A percentile compares a stretch with the other conserved stretches of the same genome.
Evolutionary conservation across 2,329 filamentous ascomycete species (phyloP).

Genomic region (Pseudogymnoascus sp.): DNA sequence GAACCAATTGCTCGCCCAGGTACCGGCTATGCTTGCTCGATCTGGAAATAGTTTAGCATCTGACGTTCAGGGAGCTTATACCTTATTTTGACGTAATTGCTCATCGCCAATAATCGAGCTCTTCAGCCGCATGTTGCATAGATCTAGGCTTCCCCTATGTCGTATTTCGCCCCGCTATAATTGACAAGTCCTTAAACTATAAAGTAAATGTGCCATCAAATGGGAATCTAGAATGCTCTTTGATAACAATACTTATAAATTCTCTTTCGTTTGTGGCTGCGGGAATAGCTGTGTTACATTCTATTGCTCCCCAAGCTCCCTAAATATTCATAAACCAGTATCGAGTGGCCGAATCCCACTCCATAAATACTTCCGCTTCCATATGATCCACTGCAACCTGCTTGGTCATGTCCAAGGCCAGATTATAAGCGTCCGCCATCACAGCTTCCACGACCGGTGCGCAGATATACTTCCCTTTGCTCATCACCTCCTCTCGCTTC

Average conservation of each 20-base stretch:
- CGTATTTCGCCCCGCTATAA: too few relatives aligned
- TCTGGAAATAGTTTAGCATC: background rate
- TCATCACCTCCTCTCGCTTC: conserved; percentile 12
- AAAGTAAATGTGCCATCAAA: too few relatives aligned
- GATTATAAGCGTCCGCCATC: conserved; percentile 33
- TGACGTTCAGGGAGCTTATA: background rate
- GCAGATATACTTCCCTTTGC: conserved; percentile 30
- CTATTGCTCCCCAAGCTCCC: too few relatives aligned
- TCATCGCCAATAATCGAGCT: background rate
- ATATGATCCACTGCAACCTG: conserved; percentile 31
- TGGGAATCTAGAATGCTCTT: too few relatives aligned
- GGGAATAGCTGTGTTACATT: too few relatives aligned
- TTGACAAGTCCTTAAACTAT: too few relatives aligned
- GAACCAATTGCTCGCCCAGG: background rate
- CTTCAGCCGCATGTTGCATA: background rate
- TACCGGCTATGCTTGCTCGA: background rate
- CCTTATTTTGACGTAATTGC: background rate
- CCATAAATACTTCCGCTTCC: conserved; percentile 35
- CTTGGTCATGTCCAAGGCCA: conserved; percentile 35
- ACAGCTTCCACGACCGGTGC: conserved; percentile 31
- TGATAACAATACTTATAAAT: too few relatives aligned
- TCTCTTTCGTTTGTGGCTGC: too few relatives aligned
- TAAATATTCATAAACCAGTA: conserved; percentile 32
- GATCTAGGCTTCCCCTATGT: background rate
- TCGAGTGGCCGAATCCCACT: conserved; percentile 37